Percentiles rank a stretch among this genome's conserved stretches.
Conservation (phyloP, 306 rosid genomes). For the Urtica urens region DNA sequence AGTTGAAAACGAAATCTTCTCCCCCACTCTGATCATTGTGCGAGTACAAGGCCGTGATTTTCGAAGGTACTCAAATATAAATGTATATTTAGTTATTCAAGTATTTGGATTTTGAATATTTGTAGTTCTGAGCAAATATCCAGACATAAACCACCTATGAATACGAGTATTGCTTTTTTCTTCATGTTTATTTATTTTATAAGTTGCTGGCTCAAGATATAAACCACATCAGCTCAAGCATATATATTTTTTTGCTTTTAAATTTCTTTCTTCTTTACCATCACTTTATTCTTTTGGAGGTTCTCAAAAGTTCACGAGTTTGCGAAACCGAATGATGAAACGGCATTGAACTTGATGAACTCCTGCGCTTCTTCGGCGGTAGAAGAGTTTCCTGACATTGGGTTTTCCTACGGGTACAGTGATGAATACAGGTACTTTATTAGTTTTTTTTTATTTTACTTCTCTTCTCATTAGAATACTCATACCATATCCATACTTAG, state of each 20-base stretch:
- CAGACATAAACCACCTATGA: too few relatives aligned
- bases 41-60: constrained; percentile 40
- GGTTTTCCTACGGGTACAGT: constrained; percentile 63
- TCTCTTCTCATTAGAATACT: too few relatives aligned
- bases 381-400: constrained; percentile 54
- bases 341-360: constrained; percentile 60
- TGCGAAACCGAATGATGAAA: constrained; percentile 49
- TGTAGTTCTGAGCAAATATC: too few relatives aligned
- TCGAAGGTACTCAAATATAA: too few relatives aligned
- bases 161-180: background rate
- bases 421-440: constrained; percentile 43
- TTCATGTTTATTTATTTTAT: background rate
- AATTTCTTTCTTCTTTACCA: too few relatives aligned
- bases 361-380: constrained; percentile 39
- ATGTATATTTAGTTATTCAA: too few relatives aligned
- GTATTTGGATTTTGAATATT: too few relatives aligned
- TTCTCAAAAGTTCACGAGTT: constrained; percentile 43
- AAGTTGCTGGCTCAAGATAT: too few relatives aligned
- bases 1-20: constrained; percentile 58
- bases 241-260: background rate
- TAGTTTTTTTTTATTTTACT: background rate
- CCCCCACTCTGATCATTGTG: constrained; percentile 54
- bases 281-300: constrained; percentile 15
- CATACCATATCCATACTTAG: too few relatives aligned
- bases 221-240: too few relatives aligned